Evolutionary conservation across 106 monocot species (phyloP), one percentile per base, ranked within the genome.

Genomic region (Narthecium ossifragum): DNA sequence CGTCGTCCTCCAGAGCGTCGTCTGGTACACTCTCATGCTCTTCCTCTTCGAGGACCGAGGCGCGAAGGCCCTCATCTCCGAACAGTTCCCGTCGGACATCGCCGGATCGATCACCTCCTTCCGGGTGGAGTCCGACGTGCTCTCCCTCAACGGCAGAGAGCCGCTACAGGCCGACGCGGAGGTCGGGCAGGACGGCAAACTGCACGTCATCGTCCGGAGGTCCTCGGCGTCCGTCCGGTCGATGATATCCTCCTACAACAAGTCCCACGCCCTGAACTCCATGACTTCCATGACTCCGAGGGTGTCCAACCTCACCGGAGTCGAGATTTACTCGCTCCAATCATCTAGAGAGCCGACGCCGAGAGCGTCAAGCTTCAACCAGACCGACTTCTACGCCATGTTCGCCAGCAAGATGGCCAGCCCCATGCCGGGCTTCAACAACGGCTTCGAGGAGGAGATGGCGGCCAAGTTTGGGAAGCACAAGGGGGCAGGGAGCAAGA

Each of bases 361-460:
- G 20, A 32, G 88, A 22, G 84, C 59, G 1, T 89, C 88, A 1
- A 84, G 88, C 61, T 84, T 89, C 62, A 89, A 84, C 66, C 74
- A 80, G 55, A 64, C 76, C 5, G 88, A 89, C 22, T 72, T 88
- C 62, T 87, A 75, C 55, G 75, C 84, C 53, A 84, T 84, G 78
- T 78, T 84, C 62, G 32, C 60, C 9, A 78, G 55, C 63, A 78
- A 78, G 57, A 46, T 62, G 13, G 31, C 69, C 15, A 82, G 72
- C 43, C 82, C 81, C 10, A 61, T 47, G 51, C n/a, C 71, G 5
- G 29, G 23, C 15, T 46, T 14, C 21, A 33, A 51, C 33, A 47
- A 39, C 6, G 37, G 51, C 31, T 22, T 60, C 20, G 59, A 69
- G n/a, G 77, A 72, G 51, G 63, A 57, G 45, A 62, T 59, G 71